These are phyloP conservation scores for Nidula microcarpa DNA, from an alignment of 768 basidiomycete species.

Conservation along the genomic window DNA sequence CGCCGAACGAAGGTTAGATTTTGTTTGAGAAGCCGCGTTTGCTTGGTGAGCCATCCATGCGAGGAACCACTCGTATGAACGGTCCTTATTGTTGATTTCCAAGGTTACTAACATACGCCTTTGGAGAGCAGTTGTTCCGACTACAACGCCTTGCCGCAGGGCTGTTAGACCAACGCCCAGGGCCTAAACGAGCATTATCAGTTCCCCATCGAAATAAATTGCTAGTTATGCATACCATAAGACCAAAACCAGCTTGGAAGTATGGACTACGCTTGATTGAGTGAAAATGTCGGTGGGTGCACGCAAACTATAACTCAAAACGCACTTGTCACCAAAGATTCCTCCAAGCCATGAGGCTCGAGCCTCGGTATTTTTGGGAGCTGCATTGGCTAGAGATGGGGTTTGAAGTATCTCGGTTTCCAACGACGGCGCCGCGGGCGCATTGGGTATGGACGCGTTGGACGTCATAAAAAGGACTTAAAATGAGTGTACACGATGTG, in stretches of 20 bases:
- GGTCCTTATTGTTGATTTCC: conserved; percentile 96
- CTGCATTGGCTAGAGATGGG: not conserved
- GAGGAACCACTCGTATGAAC: conserved; percentile 94
- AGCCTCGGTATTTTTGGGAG: conserved; percentile 8
- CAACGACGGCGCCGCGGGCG: not conserved
- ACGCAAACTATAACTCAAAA: conserved; percentile 10
- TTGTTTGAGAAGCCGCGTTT: conserved; percentile 21
- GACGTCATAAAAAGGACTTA: not conserved
- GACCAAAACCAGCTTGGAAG: conserved; percentile 96
- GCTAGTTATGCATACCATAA: conserved; percentile 64
- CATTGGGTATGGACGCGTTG: not conserved
- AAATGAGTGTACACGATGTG: not conserved
- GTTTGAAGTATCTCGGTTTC: not conserved
- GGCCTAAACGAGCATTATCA: conserved; percentile 50
- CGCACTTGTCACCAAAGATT: conserved; percentile 68
- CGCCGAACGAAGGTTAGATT: conserved; percentile 17
- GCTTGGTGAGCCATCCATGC: conserved; percentile 89
- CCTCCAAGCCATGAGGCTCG: conserved; percentile 27
- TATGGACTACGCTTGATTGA: conserved; percentile 72
- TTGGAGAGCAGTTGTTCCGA: conserved; percentile 74
- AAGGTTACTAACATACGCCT: conserved; percentile 91
- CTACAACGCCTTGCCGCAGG: conserved; percentile 64
- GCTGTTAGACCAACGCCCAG: conserved; percentile 81
- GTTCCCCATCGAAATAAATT: conserved; percentile 1
- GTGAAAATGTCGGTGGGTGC: conserved; percentile 5